Base-by-base conservation (phyloP, 2,329 filamentous ascomycete genomes). In the Sporothrix inflata region DNA sequence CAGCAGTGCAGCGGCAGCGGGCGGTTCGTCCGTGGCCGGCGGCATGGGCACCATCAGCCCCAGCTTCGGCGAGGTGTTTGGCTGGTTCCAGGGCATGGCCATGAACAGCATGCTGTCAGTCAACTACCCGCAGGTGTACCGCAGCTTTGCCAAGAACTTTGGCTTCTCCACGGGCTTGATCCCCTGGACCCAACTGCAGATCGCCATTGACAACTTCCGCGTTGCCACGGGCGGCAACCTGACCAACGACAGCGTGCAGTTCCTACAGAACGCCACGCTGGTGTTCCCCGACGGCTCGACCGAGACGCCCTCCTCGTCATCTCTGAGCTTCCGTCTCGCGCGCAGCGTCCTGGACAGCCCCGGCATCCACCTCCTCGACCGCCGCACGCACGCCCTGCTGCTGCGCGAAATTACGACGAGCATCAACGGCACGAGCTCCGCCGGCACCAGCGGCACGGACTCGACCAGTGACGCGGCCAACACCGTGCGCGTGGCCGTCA, bases 31-130 rank as follows among this genome's bases (percentile, higher is more conserved):
- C 61, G 30, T 53, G 40, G 70, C 49, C 2, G 85, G 84, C 21
- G 92, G 90, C 16, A 85, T 86, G 14, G 85, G 89, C 1, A 86
- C 91, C 12, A 85, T 91, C 53, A 96, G 93, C 77, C 96, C 96
- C 34, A 93, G 91, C 70, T 98, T 98, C 79, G 87, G 86, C 60
- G 93, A 98, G 78, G 90, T 97, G 65, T 87, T 97, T 76, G 90
- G 91, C 74, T 97, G 93, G 89, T 97, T 98, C 81, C 94, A 98
- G 82, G 91, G 92, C 67, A 92, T 98, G 86, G 94, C 96, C 38
- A 92, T 96, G 85, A 98, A 96, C 81, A 94, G 96, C 75, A 98
- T 98, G 96, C 86, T 97, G 80, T 97, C 93, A 73, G 94, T 97
- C 77, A 89, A 91, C 77, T 94, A 97, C 76, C 96, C 96, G 4